Evolutionary conservation across 331 rosid genomes (phyloP).

Genomic region (Erythrophleum ivorense): DNA sequence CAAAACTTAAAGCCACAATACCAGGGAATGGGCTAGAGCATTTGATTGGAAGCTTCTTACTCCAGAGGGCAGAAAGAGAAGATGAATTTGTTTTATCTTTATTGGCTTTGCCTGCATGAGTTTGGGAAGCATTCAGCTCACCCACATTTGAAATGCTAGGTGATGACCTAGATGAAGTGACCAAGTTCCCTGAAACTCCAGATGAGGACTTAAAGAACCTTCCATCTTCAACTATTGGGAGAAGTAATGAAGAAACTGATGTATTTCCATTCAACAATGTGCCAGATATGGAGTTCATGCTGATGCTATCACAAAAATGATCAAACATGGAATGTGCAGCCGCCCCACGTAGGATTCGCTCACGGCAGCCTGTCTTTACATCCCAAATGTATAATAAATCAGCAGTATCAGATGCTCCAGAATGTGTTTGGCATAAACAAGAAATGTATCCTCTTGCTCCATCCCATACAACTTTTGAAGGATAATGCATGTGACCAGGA

Average conservation of each 20-base stretch:
- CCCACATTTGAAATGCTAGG: slow-evolving; percentile 52
- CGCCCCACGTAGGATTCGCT: slow-evolving; percentile 84
- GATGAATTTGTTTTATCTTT: slow-evolving; percentile 45
- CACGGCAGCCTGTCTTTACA: slow-evolving; percentile 87
- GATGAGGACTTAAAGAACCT: slow-evolving; percentile 57
- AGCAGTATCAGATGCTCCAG: slow-evolving; percentile 64
- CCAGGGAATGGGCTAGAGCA: slow-evolving; percentile 95
- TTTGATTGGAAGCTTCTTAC: slow-evolving; percentile 70
- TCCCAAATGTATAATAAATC: slow-evolving; percentile 90
- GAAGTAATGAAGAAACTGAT: slow-evolving; percentile 83
- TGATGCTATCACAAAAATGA: slow-evolving; percentile 81
- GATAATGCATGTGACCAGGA: slow-evolving; percentile 89
- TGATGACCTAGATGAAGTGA: slow-evolving; percentile 53
- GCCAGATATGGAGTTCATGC: slow-evolving; percentile 73
- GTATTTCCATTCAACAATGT: slow-evolving; percentile 80
- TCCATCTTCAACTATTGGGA: slow-evolving; percentile 76
- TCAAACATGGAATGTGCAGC: slow-evolving; percentile 94
- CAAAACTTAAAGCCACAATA: slow-evolving; percentile 77
- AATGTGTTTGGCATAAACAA: slow-evolving; percentile 72
- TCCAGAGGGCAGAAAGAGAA: slow-evolving; percentile 46
- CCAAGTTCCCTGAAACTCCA: slow-evolving; percentile 50
- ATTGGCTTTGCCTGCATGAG: slow-evolving; percentile 51
- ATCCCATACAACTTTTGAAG: slow-evolving; percentile 95
- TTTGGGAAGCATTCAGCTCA: slow-evolving; percentile 55
- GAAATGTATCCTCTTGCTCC: slow-evolving; percentile 87